Percentiles rank a stretch among this genome's conserved stretches.
phyloP scores from a whole-genome alignment of 805 yeast species.

The Metschnikowia borealis region DNA sequence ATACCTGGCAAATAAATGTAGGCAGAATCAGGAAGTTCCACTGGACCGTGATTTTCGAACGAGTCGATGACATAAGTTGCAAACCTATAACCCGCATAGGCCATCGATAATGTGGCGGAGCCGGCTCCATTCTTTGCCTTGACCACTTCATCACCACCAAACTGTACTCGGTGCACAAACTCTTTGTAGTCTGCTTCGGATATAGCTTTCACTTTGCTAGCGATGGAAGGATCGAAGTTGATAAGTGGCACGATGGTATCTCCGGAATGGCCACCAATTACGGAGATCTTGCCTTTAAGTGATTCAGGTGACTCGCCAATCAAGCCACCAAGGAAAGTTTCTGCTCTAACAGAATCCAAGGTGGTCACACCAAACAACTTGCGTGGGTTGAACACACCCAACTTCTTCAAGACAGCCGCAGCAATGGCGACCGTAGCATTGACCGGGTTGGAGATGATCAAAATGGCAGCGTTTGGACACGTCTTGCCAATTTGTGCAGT shows the following conservation, averaged over 20 bases:
- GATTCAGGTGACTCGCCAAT: conserved; percentile 27
- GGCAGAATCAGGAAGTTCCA: conserved; percentile 41
- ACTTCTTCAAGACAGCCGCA: conserved; percentile 44
- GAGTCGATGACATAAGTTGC: conserved; percentile 16
- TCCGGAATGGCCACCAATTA: conserved; percentile 46
- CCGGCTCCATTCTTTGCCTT: conserved; percentile 22
- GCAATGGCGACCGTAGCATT: conserved; percentile 47
- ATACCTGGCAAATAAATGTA: conserved; percentile 54
- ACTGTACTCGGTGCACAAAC: conserved; percentile 19
- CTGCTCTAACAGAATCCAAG: conserved; percentile 44
- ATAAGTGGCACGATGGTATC: conserved; percentile 44
- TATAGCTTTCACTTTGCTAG: conserved; percentile 17
- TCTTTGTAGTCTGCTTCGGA: conserved; percentile 17
- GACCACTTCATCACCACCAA: conserved; percentile 22
- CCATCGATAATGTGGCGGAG: conserved; percentile 21
- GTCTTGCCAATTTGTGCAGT: conserved; percentile 37
- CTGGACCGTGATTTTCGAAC: conserved; percentile 2
- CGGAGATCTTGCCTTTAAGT: conserved; percentile 40
- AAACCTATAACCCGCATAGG: conserved; percentile 21
- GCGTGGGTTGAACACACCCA: conserved; percentile 43
- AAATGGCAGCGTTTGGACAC: conserved; percentile 41
- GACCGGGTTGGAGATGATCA: conserved; percentile 45
- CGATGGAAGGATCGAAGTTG: conserved; percentile 17
- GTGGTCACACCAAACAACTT: conserved; percentile 47
- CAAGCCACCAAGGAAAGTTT: conserved; percentile 40